phyloP scores from a whole-genome alignment of 2,329 filamentous ascomycete genomes.

The Nemania abortiva region DNA sequence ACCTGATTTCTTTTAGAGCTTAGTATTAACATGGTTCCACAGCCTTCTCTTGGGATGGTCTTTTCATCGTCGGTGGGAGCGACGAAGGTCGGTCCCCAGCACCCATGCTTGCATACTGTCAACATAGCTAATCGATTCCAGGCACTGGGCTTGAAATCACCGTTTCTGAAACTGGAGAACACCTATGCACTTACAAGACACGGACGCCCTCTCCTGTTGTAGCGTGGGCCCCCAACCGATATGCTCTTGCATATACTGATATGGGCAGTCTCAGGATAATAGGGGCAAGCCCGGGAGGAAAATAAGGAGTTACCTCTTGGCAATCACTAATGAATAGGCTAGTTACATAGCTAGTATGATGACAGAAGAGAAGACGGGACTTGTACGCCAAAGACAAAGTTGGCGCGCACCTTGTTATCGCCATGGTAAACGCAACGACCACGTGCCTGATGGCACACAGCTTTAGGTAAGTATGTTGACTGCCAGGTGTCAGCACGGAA shows the following conservation, averaged over 20 bases:
- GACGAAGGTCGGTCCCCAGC: constrained; percentile 69
- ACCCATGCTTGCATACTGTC: constrained; percentile 13
- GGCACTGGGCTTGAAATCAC: constrained; percentile 75
- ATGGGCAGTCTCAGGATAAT: constrained; percentile 76
- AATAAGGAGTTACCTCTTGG: constrained; percentile 47
- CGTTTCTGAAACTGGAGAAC: constrained; percentile 79
- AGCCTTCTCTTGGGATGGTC: constrained; percentile 84
- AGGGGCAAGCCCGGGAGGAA: constrained; percentile 65
- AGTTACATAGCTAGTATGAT: not conserved
- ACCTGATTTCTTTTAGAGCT: not conserved
- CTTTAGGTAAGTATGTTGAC: not conserved
- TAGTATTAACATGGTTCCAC: constrained; percentile 43
- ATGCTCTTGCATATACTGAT: constrained; percentile 80
- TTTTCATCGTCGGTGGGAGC: constrained; percentile 78
- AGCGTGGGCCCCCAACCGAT: constrained; percentile 80
- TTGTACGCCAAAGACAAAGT: not conserved
- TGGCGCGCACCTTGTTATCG: not conserved
- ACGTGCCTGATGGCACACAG: constrained; percentile 11
- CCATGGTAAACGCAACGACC: not conserved
- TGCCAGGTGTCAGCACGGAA: constrained; percentile 36
- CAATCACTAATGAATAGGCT: constrained; percentile 11
- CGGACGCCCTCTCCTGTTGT: constrained; percentile 73
- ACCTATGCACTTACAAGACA: constrained; percentile 78
- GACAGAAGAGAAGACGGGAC: not conserved
- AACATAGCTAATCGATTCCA: constrained; percentile 46